These are phyloP conservation scores for Tolypocladium sp. DNA, from an alignment of 2,329 filamentous ascomycete genomes.

Conservation along the genomic window DNA sequence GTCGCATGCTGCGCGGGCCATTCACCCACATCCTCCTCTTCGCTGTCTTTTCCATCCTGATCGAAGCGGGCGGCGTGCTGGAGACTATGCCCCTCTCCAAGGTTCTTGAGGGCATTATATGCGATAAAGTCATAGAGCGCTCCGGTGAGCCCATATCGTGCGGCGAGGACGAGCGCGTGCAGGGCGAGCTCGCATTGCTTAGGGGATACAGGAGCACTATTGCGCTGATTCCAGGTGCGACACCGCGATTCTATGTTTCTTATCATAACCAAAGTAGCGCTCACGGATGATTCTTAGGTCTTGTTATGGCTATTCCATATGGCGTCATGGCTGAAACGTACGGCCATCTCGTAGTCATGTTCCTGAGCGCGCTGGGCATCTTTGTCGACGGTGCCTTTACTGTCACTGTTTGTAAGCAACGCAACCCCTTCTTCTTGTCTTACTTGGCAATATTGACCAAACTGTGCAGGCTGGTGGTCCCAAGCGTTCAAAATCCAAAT, in stretches of 20 bases:
- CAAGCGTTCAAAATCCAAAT: not conserved
- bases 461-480: not conserved
- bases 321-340: constrained; percentile 1
- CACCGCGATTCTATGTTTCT: not conserved
- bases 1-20: not conserved
- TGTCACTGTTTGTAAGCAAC: not conserved
- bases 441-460: not conserved
- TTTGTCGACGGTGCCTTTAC: not conserved
- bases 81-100: not conserved
- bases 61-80: not conserved
- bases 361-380: not conserved
- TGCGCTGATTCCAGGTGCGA: constrained; percentile 1
- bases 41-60: not conserved
- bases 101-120: not conserved
- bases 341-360: not conserved
- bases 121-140: not conserved
- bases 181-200: not conserved
- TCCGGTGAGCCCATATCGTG: not conserved
- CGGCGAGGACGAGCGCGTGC: not conserved
- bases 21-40: not conserved
- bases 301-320: not conserved
- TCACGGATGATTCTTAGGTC: not conserved
- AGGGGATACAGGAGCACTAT: not conserved
- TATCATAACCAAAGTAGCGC: not conserved
- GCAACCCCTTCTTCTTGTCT: not conserved